Evolutionary conservation across 306 rosid species (phyloP).

Genomic region (Canavalia ensiformis): DNA sequence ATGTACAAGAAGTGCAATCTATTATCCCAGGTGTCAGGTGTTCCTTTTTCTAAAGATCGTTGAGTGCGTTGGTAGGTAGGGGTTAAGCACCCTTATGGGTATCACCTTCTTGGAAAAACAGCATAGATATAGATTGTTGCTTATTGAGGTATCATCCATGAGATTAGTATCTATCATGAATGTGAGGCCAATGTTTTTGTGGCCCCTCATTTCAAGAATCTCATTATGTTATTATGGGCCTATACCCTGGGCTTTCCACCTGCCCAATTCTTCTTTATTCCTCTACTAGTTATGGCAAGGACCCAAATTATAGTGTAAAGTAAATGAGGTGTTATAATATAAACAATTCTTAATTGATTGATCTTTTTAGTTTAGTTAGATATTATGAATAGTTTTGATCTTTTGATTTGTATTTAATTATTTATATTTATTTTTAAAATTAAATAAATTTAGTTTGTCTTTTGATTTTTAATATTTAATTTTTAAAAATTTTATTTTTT

Average conservation of each 20-base stretch:
- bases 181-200: neutral
- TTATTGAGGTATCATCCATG: neutral
- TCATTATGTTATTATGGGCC: slow-evolving; percentile 38
- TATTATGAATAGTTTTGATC: too few relatives aligned
- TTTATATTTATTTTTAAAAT: too few relatives aligned
- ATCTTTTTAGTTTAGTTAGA: too few relatives aligned
- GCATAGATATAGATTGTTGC: slow-evolving; percentile 21
- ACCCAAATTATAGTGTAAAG: slow-evolving; percentile 17
- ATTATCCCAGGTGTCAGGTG: slow-evolving; percentile 37
- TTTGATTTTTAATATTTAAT: too few relatives aligned
- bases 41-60: slow-evolving; percentile 5
- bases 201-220: slow-evolving; percentile 40
- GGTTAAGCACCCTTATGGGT: slow-evolving; percentile 47
- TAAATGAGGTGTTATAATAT: neutral
- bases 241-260: slow-evolving; percentile 33
- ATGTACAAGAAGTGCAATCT: neutral
- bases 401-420: too few relatives aligned
- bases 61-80: slow-evolving; percentile 52
- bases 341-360: too few relatives aligned
- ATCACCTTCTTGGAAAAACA: slow-evolving; percentile 39
- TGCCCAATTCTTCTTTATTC: slow-evolving; percentile 15
- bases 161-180: slow-evolving; percentile 4
- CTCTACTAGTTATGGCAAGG: neutral
- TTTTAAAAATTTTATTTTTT: too few relatives aligned
- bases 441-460: too few relatives aligned